phyloP scores from a whole-genome alignment of 176 grass and related monocot genomes.

The Musa acuminata region DNA sequence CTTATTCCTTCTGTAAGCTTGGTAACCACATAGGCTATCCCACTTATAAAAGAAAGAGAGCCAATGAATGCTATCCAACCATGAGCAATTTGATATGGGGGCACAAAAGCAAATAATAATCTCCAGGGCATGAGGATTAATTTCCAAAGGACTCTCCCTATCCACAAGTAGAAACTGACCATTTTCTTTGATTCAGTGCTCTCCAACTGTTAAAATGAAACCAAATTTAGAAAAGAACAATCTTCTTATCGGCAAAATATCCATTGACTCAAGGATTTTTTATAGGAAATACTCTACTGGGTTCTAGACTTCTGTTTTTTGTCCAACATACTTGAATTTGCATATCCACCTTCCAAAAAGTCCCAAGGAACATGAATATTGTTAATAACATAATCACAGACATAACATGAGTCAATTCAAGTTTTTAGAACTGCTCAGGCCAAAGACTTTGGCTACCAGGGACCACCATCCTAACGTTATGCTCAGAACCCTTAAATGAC shows the following conservation, averaged over 20 bases:
- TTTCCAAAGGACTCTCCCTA: conserved; percentile 39
- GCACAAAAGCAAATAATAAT: conserved; percentile 69
- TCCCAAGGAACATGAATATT: too few relatives aligned
- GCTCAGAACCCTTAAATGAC: too few relatives aligned
- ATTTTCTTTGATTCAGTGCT: conserved; percentile 40
- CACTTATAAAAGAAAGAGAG: conserved; percentile 65
- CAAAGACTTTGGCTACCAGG: too few relatives aligned
- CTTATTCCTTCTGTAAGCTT: conserved; percentile 88
- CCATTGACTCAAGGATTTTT: neutral
- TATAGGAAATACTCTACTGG: too few relatives aligned
- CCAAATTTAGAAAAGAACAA: conserved; percentile 6
- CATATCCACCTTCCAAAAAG: too few relatives aligned
- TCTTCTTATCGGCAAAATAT: neutral
- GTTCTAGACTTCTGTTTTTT: neutral
- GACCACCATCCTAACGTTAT: too few relatives aligned
- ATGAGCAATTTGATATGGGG: conserved; percentile 57
- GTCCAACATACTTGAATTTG: too few relatives aligned
- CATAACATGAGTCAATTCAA: too few relatives aligned
- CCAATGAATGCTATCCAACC: conserved; percentile 79
- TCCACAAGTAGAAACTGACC: conserved; percentile 20
- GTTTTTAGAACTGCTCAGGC: too few relatives aligned
- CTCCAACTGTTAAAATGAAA: conserved; percentile 40
- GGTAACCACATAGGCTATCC: conserved; percentile 82
- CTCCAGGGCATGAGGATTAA: conserved; percentile 51
- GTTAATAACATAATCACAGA: too few relatives aligned